Conservation (phyloP, 73 alveolate species). For the Halteria grandinella region DNA sequence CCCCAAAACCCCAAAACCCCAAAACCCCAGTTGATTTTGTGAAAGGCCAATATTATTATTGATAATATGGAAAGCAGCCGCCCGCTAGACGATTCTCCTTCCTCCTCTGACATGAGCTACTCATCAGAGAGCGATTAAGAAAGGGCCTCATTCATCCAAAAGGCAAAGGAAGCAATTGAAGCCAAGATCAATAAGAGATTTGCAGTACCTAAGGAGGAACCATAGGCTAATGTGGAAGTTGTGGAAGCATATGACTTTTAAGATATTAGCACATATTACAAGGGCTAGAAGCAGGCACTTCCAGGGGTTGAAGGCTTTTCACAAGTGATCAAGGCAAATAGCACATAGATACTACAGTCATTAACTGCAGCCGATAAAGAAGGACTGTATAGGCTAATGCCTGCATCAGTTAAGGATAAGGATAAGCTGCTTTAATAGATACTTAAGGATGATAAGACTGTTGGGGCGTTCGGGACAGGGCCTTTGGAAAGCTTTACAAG, state of each 20-base stretch:
- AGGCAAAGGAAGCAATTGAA: slow-evolving; percentile 36
- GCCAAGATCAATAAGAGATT: background rate
- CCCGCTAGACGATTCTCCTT: too few species aligned
- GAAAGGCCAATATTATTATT: too few species aligned
- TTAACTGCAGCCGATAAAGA: background rate
- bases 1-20: too few species aligned
- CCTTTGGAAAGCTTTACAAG: slow-evolving; percentile 29
- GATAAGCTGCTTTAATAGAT: background rate
- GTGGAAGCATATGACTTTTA: background rate
- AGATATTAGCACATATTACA: background rate
- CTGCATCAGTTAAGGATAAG: slow-evolving; percentile 19
- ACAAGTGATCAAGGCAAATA: background rate
- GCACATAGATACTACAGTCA: background rate
- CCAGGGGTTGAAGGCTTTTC: slow-evolving; percentile 1
- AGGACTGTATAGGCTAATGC: slow-evolving; percentile 3
- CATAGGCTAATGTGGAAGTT: background rate
- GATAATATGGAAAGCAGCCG: too few species aligned
- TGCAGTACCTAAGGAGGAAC: background rate
- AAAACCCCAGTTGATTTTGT: too few species aligned
- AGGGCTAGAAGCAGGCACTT: background rate
- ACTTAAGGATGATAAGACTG: slow-evolving; percentile 26
- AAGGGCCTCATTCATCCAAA: slow-evolving; percentile 1
- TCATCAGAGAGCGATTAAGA: slow-evolving; percentile 43
- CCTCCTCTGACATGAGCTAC: too few species aligned
- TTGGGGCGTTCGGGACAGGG: slow-evolving; percentile 14